Conservation (phyloP, 1,284 basidiomycete species). For the Ustilago sp. region DNA sequence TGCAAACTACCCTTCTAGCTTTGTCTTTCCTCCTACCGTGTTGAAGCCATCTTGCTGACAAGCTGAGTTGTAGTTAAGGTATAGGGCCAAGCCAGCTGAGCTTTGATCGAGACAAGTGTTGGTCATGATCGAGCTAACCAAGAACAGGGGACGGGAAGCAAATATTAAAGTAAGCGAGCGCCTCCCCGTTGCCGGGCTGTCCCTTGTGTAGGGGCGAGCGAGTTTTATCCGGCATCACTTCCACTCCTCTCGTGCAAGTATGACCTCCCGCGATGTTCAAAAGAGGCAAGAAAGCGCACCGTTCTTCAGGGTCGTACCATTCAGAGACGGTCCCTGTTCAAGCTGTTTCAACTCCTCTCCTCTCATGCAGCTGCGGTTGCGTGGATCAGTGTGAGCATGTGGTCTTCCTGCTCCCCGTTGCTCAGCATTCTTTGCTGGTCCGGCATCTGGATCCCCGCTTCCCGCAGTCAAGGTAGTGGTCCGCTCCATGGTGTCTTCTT, state of each 20-base stretch:
- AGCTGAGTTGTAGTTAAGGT: too few species aligned
- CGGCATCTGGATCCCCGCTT: not conserved
- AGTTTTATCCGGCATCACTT: constrained; percentile 3
- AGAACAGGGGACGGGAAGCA: not conserved
- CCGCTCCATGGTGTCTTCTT: too few species aligned
- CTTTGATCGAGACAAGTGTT: not conserved
- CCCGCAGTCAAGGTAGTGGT: too few species aligned
- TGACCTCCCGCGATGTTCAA: not conserved
- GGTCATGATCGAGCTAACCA: not conserved
- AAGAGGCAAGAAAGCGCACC: not conserved
- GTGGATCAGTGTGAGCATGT: not conserved
- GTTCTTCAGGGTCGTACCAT: not conserved
- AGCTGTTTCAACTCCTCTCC: not conserved
- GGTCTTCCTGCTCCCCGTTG: not conserved
- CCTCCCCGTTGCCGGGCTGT: not conserved
- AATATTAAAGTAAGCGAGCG: not conserved
- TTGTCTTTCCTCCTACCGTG: too few species aligned
- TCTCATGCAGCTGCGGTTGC: not conserved
- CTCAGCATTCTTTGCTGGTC: too few species aligned
- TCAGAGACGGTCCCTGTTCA: not conserved
- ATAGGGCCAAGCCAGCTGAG: not conserved
- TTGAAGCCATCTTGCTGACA: too few species aligned
- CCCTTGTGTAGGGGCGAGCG: not conserved
- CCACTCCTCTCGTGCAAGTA: not conserved
- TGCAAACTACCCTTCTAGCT: too few species aligned